phyloP scores from a whole-genome alignment of 176 grass and related monocot genomes.

The Carex littledalei region DNA sequence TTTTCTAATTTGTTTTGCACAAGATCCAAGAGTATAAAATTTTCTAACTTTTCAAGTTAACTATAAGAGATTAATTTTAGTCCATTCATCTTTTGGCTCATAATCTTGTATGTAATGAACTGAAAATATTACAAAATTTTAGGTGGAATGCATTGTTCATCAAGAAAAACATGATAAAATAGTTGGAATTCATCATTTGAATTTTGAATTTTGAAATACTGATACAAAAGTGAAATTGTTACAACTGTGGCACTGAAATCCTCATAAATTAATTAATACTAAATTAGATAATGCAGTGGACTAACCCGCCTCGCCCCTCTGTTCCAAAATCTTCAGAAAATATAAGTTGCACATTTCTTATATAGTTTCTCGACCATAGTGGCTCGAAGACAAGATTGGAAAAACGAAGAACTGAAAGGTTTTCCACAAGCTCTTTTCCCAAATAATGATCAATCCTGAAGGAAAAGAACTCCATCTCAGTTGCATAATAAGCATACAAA shows the following conservation, averaged over 20 bases:
- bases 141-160: background rate
- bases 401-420: slow-evolving; percentile 95
- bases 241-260: background rate
- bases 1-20: background rate
- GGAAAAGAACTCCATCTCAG: background rate
- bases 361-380: slow-evolving; percentile 85
- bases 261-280: background rate
- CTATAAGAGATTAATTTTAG: background rate
- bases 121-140: background rate
- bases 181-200: background rate
- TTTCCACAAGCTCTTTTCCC: slow-evolving; percentile 95
- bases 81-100: background rate
- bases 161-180: background rate
- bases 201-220: background rate
- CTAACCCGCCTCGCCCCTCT: slow-evolving; percentile 89
- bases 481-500: background rate
- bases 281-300: background rate
- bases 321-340: slow-evolving; percentile 95
- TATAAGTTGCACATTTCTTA: slow-evolving; percentile 86
- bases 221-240: background rate
- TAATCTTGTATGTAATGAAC: background rate
- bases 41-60: background rate
- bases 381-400: slow-evolving; percentile 97
- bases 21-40: background rate
- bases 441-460: slow-evolving; percentile 91